These are phyloP conservation scores for Cylindrotheca fusiformis DNA, from an alignment of 108 stramenopile species.

Conservation along the genomic window DNA sequence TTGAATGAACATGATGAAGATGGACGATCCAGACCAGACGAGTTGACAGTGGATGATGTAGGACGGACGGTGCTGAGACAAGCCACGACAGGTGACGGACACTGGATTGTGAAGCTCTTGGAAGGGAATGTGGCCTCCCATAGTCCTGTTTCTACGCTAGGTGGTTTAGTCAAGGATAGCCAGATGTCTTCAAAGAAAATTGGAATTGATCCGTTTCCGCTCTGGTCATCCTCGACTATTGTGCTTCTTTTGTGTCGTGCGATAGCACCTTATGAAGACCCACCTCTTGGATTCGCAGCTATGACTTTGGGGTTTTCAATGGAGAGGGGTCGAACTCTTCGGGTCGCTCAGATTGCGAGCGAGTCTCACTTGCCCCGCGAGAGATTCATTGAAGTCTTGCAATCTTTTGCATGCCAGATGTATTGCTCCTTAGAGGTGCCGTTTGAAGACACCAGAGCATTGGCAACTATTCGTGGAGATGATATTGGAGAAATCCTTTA, in stretches of 20 bases:
- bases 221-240: constrained; percentile 37
- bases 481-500: constrained; percentile 11
- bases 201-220: neutral
- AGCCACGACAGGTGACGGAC: constrained; percentile 48
- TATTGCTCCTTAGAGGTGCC: constrained; percentile 32
- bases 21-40: constrained; percentile 36
- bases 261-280: constrained; percentile 57
- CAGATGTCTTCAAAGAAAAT: neutral
- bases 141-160: neutral
- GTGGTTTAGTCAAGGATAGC: neutral
- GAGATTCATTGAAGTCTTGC: constrained; percentile 66
- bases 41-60: constrained; percentile 48
- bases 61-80: constrained; percentile 59
- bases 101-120: constrained; percentile 44
- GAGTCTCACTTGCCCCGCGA: constrained; percentile 68
- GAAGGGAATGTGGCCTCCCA: neutral
- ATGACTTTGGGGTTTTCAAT: constrained; percentile 55
- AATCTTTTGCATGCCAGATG: constrained; percentile 60
- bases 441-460: neutral
- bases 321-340: constrained; percentile 42
- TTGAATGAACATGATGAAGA: constrained; percentile 68
- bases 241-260: constrained; percentile 69
- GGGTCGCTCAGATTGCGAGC: constrained; percentile 46
- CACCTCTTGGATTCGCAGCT: constrained; percentile 75
- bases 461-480: constrained; percentile 3